Conservation (phyloP, 2,329 filamentous ascomycete genomes). For the Cercospora citrullina region DNA sequence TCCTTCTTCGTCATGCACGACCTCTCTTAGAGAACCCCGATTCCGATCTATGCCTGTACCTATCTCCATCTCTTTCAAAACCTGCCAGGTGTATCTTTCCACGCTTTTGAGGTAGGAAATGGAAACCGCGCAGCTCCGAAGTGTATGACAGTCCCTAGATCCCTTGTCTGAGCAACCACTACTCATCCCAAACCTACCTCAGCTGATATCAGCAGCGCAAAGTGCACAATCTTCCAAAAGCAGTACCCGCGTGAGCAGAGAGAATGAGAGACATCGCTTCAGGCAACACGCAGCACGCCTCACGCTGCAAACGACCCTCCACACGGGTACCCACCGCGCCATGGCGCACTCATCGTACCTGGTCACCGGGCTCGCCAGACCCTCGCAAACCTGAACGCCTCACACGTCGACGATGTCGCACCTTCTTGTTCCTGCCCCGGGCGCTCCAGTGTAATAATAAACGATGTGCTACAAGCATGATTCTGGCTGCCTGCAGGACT, state of each 20-base stretch:
- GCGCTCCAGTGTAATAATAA: not conserved
- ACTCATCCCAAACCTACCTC: not conserved
- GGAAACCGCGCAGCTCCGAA: constrained; percentile 16
- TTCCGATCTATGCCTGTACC: not conserved
- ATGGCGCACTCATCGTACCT: constrained; percentile 1
- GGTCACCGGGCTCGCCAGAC: not conserved
- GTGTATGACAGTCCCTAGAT: not conserved
- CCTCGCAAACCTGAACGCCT: not conserved
- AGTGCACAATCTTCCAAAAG: not conserved
- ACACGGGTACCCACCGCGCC: not conserved
- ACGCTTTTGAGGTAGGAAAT: not conserved
- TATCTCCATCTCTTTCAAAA: not conserved
- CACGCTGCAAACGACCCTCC: not conserved
- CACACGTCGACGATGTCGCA: not conserved
- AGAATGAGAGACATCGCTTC: not conserved
- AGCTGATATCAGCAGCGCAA: not conserved
- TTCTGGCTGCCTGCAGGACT: not conserved
- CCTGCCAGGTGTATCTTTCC: not conserved
- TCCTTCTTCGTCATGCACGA: not conserved
- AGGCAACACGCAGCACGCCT: not conserved
- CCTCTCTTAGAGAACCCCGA: not conserved
- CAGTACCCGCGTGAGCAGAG: not conserved
- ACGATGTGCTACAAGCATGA: not conserved
- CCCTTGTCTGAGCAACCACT: not conserved
- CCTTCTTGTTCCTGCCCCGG: not conserved